A percentile compares a stretch with the other conserved stretches of the same genome.
Evolutionary conservation across 495 filamentous ascomycete species (phyloP).

Genomic region (Aspergillus olivimuriae): DNA sequence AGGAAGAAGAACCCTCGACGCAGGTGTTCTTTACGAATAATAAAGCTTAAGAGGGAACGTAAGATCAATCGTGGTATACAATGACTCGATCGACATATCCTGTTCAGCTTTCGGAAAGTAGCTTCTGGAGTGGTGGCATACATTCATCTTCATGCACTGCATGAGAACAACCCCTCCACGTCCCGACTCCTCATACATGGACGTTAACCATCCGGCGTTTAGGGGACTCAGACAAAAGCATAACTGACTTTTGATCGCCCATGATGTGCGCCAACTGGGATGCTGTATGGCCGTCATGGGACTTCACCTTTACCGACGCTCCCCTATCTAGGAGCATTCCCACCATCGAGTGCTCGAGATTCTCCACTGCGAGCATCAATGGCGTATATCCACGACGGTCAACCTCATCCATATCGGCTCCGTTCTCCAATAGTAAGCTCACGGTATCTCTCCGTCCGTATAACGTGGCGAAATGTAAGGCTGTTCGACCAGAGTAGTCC

Average conservation of each 20-base stretch:
- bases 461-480: neutral
- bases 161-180: too few relatives aligned
- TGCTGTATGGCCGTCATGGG: neutral
- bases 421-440: slow-evolving; percentile 1
- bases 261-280: neutral
- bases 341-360: neutral
- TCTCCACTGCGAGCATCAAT: neutral
- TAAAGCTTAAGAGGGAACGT: too few relatives aligned
- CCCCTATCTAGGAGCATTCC: neutral
- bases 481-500: slow-evolving; percentile 1
- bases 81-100: too few relatives aligned
- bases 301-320: neutral
- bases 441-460: neutral
- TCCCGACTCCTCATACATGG: too few relatives aligned
- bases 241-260: neutral
- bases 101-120: too few relatives aligned
- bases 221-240: neutral
- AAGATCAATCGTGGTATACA: too few relatives aligned
- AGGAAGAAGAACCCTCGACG: too few relatives aligned
- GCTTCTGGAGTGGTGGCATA: too few relatives aligned
- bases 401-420: neutral
- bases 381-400: neutral
- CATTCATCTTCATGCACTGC: too few relatives aligned
- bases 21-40: too few relatives aligned
- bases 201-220: too few relatives aligned